Evolutionary conservation across 768 basidiomycete species (phyloP).

Genomic region (Podaxis rugospora): DNA sequence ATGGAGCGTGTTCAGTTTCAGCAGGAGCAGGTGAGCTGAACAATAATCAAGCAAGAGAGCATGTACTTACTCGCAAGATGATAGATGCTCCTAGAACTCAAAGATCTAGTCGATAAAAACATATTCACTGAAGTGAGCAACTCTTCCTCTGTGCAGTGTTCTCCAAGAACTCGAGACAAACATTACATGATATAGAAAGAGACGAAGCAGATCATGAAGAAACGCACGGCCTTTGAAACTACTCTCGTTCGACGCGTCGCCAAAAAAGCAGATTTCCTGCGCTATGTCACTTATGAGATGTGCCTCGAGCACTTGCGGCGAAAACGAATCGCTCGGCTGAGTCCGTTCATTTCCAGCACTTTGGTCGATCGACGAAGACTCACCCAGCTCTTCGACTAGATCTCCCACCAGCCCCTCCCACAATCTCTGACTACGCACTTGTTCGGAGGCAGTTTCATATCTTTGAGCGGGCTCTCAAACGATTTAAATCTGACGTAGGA

Average conservation of each 20-base stretch:
- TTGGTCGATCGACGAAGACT: not conserved
- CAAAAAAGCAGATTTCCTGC: constrained; percentile 83
- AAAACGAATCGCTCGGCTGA: constrained; percentile 68
- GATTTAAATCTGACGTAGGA: constrained; percentile 83
- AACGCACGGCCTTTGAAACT: constrained; percentile 79
- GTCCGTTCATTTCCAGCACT: constrained; percentile 35
- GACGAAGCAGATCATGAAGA: constrained; percentile 79
- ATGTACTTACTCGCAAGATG: not conserved
- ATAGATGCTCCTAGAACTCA: constrained; percentile 94
- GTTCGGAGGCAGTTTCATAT: constrained; percentile 84
- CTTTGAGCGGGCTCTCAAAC: constrained; percentile 84
- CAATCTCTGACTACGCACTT: constrained; percentile 81
- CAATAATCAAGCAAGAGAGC: not conserved
- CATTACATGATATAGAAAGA: constrained; percentile 49
- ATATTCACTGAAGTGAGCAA: constrained; percentile 72
- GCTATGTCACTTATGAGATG: constrained; percentile 93
- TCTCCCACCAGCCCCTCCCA: constrained; percentile 43
- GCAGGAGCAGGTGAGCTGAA: constrained; percentile 71
- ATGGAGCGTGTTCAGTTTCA: constrained; percentile 96
- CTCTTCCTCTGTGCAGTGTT: not conserved
- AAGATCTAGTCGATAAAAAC: constrained; percentile 81
- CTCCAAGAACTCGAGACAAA: constrained; percentile 10
- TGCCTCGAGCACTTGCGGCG: constrained; percentile 74
- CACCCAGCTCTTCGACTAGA: constrained; percentile 24
- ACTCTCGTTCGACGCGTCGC: constrained; percentile 79